Conservation (phyloP, 2,329 filamentous ascomycete species). For the Pyricularia sp. region DNA sequence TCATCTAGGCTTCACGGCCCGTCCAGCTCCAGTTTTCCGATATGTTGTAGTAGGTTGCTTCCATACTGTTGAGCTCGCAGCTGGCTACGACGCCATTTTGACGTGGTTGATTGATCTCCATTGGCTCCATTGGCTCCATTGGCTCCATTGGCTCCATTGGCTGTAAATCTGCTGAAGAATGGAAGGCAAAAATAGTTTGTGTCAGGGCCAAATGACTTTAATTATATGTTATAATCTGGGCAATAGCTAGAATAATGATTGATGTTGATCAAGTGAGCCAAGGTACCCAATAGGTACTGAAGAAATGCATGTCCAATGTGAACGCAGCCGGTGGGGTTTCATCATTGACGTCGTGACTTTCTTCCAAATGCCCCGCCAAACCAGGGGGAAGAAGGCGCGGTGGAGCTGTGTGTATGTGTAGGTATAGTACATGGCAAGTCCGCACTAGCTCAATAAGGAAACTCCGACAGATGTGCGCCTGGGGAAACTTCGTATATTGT, state of each 20-base stretch:
- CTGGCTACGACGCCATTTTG: not conserved
- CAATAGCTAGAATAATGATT: too few relatives aligned
- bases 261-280: too few relatives aligned
- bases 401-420: not conserved
- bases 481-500: not conserved
- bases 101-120: not conserved
- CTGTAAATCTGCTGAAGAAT: not conserved
- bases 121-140: too few relatives aligned
- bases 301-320: not conserved
- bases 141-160: too few relatives aligned
- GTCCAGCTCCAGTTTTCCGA: not conserved
- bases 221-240: too few relatives aligned
- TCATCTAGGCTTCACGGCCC: not conserved
- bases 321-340: not conserved
- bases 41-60: not conserved
- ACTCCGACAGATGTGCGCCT: not conserved
- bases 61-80: not conserved
- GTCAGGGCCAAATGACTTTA: too few relatives aligned
- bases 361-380: not conserved
- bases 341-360: not conserved
- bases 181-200: too few relatives aligned
- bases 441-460: not conserved
- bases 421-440: not conserved
- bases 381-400: not conserved
- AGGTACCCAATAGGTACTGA: too few relatives aligned